Conservation (phyloP, 306 rosid species). For the Ormosia semicastrata region DNA sequence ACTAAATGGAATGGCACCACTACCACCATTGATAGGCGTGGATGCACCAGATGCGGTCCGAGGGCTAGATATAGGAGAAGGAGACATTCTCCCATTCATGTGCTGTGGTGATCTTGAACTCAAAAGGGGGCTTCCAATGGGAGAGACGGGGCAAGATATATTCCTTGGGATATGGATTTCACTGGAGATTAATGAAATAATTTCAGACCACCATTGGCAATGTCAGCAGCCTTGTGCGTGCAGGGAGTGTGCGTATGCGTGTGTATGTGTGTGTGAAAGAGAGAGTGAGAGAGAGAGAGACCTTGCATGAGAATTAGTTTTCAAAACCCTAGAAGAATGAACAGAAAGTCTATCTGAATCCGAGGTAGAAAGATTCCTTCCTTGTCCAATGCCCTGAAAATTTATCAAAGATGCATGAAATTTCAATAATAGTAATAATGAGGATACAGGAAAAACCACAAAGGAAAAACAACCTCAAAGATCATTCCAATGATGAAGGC, state of each 20-base stretch:
- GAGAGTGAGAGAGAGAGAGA: slow-evolving; percentile 42
- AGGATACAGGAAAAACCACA: neutral
- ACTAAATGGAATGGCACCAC: slow-evolving; percentile 71
- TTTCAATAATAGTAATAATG: neutral
- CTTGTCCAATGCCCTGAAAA: slow-evolving; percentile 72
- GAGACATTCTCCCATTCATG: slow-evolving; percentile 84
- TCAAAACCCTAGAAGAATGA: slow-evolving; percentile 90
- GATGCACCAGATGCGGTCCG: slow-evolving; percentile 91
- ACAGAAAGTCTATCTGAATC: slow-evolving; percentile 85
- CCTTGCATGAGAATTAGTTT: slow-evolving; percentile 68
- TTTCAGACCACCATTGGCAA: slow-evolving; percentile 37
- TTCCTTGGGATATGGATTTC: slow-evolving; percentile 79
- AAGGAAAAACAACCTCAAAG: neutral
- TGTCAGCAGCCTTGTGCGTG: neutral
- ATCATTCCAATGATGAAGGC: slow-evolving; percentile 3
- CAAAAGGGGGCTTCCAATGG: slow-evolving; percentile 96
- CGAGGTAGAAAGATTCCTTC: slow-evolving; percentile 52
- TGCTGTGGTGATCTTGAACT: slow-evolving; percentile 88
- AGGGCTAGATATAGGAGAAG: slow-evolving; percentile 98
- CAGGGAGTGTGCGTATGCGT: neutral
- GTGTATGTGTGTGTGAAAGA: neutral
- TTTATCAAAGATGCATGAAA: slow-evolving; percentile 31
- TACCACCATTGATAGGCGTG: slow-evolving; percentile 81
- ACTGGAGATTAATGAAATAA: slow-evolving; percentile 52
- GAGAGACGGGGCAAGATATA: slow-evolving; percentile 96